Percentiles rank a stretch among this genome's conserved stretches.
phyloP scores from a whole-genome alignment of 352 stramenopile genomes.

The Phytophthora sp. region DNA sequence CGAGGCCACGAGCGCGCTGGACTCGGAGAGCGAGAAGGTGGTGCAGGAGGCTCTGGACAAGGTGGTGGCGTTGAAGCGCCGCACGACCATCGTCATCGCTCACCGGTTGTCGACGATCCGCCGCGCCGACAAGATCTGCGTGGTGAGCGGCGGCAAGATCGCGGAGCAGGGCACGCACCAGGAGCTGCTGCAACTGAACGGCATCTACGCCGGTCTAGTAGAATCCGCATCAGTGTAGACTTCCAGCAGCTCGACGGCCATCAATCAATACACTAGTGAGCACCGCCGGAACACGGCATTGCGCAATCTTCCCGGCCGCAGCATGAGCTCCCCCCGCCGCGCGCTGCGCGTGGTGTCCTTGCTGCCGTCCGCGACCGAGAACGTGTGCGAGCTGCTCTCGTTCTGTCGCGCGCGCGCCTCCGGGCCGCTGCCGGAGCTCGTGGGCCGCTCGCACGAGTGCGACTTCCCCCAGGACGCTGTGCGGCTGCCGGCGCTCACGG shows the following conservation, averaged over 20 bases:
- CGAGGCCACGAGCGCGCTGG: no score
- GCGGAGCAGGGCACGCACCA: constrained; percentile 24
- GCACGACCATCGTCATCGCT: no score
- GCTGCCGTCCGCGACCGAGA: constrained; percentile 73
- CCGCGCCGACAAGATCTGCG: constrained; percentile 20
- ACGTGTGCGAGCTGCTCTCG: constrained; percentile 52
- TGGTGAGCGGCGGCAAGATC: constrained; percentile 24
- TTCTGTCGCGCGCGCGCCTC: constrained; percentile 5
- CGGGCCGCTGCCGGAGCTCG: constrained; percentile 39
- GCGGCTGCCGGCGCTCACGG: constrained; percentile 60
- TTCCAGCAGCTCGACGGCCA: no score
- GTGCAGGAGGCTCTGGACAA: no score
- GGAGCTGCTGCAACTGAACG: constrained; percentile 18
- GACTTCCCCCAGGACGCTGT: constrained; percentile 56
- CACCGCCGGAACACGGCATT: no score
- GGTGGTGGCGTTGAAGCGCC: no score
- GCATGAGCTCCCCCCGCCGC: constrained; percentile 6
- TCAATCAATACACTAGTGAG: no score
- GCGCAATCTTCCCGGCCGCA: no score
- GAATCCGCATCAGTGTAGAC: constrained; percentile 3
- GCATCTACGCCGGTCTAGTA: constrained; percentile 2
- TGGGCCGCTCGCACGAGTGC: constrained; percentile 80
- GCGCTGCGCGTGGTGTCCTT: constrained; percentile 70
- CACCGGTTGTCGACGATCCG: no score
- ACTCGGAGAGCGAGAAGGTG: no score